Percentiles rank a stretch among this genome's conserved stretches.
Conservation (phyloP, 352 stramenopile genomes). For the Pythium vanterpoolii region DNA sequence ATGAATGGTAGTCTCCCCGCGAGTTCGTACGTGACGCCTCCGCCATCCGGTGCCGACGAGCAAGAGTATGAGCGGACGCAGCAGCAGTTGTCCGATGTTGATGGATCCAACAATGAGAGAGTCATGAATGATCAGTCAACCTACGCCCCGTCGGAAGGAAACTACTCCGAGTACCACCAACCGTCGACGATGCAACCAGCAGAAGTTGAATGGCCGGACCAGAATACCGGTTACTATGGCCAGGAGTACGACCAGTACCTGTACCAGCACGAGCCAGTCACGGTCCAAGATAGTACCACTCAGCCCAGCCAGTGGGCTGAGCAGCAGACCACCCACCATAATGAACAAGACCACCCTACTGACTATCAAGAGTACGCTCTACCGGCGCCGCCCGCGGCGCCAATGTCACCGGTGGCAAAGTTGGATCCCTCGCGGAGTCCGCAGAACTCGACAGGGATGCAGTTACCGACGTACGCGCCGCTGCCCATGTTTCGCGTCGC, state of each 20-base stretch:
- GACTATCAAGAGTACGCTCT: too few species aligned
- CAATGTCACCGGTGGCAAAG: constrained; percentile 13
- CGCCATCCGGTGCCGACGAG: background rate
- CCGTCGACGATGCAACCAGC: background rate
- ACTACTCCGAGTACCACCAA: background rate
- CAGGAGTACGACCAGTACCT: background rate
- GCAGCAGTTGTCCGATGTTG: background rate
- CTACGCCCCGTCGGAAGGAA: background rate
- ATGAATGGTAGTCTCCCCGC: background rate
- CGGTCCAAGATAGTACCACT: too few species aligned
- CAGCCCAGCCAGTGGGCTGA: background rate
- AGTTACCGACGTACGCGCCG: background rate
- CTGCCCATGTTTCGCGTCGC: constrained; percentile 18
- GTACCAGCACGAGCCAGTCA: background rate
- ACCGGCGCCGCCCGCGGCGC: background rate
- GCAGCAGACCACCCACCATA: background rate
- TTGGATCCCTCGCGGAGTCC: constrained; percentile 2
- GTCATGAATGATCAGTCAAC: background rate
- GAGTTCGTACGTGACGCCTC: constrained; percentile 11
- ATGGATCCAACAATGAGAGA: background rate
- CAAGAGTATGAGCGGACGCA: background rate
- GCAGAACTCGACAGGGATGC: background rate
- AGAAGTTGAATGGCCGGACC: background rate
- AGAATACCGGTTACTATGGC: background rate
- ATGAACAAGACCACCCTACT: too few species aligned